Evolutionary conservation across 2,329 filamentous ascomycete genomes (phyloP).

Genomic region (Calonectria crousiana): DNA sequence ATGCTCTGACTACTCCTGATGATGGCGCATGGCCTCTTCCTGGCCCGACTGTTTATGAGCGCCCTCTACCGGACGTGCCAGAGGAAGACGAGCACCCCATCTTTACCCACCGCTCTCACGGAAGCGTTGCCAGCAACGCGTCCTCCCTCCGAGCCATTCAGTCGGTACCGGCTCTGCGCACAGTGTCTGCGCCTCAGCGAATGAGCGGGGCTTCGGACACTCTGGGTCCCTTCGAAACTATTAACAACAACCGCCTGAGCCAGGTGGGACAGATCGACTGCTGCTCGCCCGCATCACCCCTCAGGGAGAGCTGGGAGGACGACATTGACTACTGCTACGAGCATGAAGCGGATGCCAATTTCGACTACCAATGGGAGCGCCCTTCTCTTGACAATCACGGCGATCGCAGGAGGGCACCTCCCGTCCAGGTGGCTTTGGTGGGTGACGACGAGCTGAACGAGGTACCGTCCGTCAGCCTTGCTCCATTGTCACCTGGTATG

Average conservation of each 20-base stretch:
- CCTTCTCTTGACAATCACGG: conserved; percentile 61
- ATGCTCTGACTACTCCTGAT: conserved; percentile 57
- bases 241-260: conserved; percentile 49
- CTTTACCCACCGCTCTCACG: conserved; percentile 53
- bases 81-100: conserved; percentile 70
- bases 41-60: conserved; percentile 51
- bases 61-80: conserved; percentile 68
- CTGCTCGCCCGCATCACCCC: conserved; percentile 40
- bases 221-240: conserved; percentile 58
- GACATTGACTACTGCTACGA: conserved; percentile 80
- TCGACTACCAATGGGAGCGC: conserved; percentile 75
- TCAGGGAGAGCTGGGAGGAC: conserved; percentile 72
- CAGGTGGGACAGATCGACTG: conserved; percentile 27
- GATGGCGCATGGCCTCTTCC: conserved; percentile 58
- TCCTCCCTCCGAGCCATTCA: conserved; percentile 67
- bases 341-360: conserved; percentile 75
- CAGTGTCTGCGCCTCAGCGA: conserved; percentile 54
- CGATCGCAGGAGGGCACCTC: conserved; percentile 32
- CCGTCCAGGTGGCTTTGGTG: conserved; percentile 39
- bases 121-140: conserved; percentile 60
- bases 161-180: conserved; percentile 67
- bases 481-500: conserved; percentile 44
- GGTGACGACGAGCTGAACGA: conserved; percentile 43
- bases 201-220: conserved; percentile 66
- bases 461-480: conserved; percentile 29